Conservation (phyloP, 2,329 filamentous ascomycete genomes). For the Penicillium sp. region DNA sequence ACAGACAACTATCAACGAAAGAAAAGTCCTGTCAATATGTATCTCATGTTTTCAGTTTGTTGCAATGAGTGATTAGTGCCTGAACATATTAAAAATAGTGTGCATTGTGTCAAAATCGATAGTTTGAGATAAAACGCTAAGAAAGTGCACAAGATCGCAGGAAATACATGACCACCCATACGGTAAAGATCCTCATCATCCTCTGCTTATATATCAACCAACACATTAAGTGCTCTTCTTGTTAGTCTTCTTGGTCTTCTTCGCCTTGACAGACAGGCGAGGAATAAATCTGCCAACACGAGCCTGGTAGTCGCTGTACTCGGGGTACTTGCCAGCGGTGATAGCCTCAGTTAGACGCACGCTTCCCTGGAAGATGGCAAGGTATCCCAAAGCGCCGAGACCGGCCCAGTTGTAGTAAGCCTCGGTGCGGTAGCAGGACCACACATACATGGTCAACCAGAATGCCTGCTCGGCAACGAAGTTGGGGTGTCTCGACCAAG, state of each 20-base stretch:
- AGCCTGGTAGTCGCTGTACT: slow-evolving; percentile 81
- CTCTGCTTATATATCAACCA: neutral
- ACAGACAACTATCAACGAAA: neutral
- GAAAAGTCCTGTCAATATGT: neutral
- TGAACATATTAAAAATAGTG: neutral
- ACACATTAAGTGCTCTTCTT: slow-evolving; percentile 23
- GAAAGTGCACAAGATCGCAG: neutral
- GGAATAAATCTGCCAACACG: slow-evolving; percentile 84
- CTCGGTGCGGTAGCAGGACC: slow-evolving; percentile 74
- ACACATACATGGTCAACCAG: slow-evolving; percentile 86
- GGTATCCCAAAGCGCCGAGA: slow-evolving; percentile 65
- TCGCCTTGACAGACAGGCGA: slow-evolving; percentile 37
- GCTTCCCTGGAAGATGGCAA: slow-evolving; percentile 84
- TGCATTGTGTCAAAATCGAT: neutral
- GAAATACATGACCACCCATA: neutral
- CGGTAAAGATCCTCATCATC: neutral
- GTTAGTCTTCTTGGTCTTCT: slow-evolving; percentile 23
- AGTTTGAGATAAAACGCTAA: neutral
- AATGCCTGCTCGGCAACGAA: slow-evolving; percentile 89
- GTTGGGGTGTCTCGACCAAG: slow-evolving; percentile 88
- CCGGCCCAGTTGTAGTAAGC: slow-evolving; percentile 76
- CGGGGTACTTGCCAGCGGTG: slow-evolving; percentile 77
- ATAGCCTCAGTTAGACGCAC: slow-evolving; percentile 85
- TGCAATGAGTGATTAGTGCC: neutral
- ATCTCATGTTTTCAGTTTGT: neutral